A percentile compares a stretch with the other conserved stretches of the same genome.
Evolutionary conservation across 2,329 filamentous ascomycete genomes (phyloP).

Genomic region (Apiospora hydei): DNA sequence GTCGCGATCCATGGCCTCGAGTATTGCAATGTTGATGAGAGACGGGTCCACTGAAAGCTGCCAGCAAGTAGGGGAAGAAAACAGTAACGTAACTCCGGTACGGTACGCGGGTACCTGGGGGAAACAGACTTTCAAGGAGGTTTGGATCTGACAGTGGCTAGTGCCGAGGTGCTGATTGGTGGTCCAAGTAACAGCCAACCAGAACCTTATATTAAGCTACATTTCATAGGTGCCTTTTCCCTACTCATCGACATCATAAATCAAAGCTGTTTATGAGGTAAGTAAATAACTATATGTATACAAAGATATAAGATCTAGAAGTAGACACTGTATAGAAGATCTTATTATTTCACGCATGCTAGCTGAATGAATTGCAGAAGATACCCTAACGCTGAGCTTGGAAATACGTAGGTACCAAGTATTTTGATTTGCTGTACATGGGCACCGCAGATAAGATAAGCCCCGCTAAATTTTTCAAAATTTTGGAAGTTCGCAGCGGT

Average conservation of each 20-base stretch:
- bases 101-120: background rate
- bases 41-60: background rate
- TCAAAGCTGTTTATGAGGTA: background rate
- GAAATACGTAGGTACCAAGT: background rate
- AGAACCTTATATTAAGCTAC: background rate
- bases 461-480: constrained; percentile 33
- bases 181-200: background rate
- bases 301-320: background rate
- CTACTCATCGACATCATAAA: no score
- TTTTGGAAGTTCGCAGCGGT: constrained; percentile 24
- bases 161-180: background rate
- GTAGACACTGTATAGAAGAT: background rate
- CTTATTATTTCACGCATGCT: background rate
- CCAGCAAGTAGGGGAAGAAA: background rate
- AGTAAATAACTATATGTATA: background rate
- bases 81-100: constrained; percentile 16
- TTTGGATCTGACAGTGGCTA: background rate
- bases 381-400: background rate
- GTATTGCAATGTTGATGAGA: background rate
- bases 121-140: no score
- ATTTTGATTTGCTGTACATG: background rate
- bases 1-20: constrained; percentile 40
- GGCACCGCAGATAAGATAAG: constrained; percentile 28
- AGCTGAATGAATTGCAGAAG: background rate
- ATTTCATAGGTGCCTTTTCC: background rate